Evolutionary conservation across 1,284 basidiomycete genomes (phyloP), one percentile per base, ranked within the genome.

Genomic region (Tilletiopsis washingtonensis): DNA sequence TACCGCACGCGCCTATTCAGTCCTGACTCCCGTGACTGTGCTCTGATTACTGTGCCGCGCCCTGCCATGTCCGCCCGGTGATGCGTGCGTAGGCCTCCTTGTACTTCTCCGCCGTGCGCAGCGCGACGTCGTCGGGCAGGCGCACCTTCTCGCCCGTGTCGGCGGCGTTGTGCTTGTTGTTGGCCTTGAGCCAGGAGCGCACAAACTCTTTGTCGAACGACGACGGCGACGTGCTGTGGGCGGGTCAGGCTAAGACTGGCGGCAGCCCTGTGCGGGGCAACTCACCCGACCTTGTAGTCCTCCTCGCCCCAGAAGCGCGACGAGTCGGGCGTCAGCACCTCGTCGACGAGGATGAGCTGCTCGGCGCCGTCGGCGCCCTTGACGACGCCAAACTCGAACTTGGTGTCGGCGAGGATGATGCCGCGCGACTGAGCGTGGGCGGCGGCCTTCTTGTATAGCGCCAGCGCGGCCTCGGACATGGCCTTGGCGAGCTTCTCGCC

Each of bases 151-250:
- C 53, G 11, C 63, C 67, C 47, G 64, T 49, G 40, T 63, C 61
- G 1, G 67, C 63, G 1, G 64, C 61, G 50, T 62, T 59, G 32
- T 67, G 65, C 15, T 66, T 49, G 5, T 64, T 61, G 14, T 67
- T 53, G 1, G 53, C 49, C 49, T 64, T 71, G 49, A 73, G 56
- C 86, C 90, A 91, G 74, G 97, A 91, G 32, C 94, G 79, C 40
- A 98, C 77, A 70, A 86, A 96, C 76, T 99, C 93, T 78, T 99
- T 98, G 75, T 98, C 94, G 67, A 94, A 98, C 67, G 88, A 90
- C 19, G 84, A 81, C 75, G 96, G 93, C 0, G 83, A 72, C 49
- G 80, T 78, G 7, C 93, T n/a, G n/a, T n/a, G n/a, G n/a, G n/a
- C n/a, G n/a, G n/a, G n/a, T n/a, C n/a, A n/a, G n/a, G n/a, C n/a